Evolutionary conservation across 2,329 filamentous ascomycete species (phyloP).

Genomic region (Fusarium concolor): DNA sequence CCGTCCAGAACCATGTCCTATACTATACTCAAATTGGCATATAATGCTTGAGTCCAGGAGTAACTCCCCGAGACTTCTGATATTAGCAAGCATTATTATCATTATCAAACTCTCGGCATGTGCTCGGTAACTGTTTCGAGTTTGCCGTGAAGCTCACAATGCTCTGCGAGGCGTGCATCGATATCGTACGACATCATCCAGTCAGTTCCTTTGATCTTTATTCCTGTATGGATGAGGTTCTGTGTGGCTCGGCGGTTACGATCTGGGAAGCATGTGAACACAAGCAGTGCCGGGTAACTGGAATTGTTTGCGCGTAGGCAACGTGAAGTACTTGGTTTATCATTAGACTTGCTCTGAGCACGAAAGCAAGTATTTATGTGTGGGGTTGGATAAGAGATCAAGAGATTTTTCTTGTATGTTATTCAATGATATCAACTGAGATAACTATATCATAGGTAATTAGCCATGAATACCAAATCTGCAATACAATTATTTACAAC

Average conservation of each 20-base stretch:
- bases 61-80: not conserved
- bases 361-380: no score
- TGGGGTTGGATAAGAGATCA: no score
- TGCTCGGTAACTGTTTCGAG: not conserved
- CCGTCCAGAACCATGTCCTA: not conserved
- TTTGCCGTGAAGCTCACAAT: not conserved
- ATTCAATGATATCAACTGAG: not conserved
- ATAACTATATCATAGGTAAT: not conserved
- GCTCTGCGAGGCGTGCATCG: not conserved
- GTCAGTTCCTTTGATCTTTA: not conserved
- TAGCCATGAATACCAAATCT: no score
- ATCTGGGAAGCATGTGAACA: not conserved
- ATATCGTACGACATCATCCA: not conserved
- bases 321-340: no score
- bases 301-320: no score
- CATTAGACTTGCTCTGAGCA: no score
- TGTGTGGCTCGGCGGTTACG: not conserved
- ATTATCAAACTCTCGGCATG: not conserved
- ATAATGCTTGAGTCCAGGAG: not conserved
- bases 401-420: not conserved
- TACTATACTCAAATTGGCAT: not conserved
- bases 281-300: not conserved
- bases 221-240: not conserved
- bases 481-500: not conserved
- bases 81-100: not conserved